Conservation (phyloP, 2,329 filamentous ascomycete genomes). For the Arthrocladium fulminans region DNA sequence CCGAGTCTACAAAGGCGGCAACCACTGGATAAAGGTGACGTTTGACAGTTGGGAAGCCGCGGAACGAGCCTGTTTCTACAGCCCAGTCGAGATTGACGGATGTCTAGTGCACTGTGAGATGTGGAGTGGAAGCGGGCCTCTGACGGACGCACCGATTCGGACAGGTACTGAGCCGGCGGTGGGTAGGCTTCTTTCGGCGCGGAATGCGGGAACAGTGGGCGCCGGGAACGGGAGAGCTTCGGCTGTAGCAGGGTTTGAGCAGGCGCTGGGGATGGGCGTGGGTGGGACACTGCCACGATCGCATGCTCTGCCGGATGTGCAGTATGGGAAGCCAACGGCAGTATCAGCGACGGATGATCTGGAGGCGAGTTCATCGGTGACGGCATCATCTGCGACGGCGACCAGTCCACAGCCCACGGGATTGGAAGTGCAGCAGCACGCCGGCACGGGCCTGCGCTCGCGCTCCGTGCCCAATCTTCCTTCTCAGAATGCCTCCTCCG, state of each 20-base stretch:
- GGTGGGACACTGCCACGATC: conserved; percentile 31
- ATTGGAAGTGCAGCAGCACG: not conserved
- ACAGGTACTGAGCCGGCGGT: conserved; percentile 31
- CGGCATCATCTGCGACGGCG: conserved; percentile 36
- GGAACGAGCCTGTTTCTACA: conserved; percentile 59
- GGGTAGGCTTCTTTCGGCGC: not conserved
- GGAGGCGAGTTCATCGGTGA: conserved; percentile 26
- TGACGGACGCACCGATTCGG: conserved; percentile 55
- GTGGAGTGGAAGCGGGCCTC: conserved; percentile 57
- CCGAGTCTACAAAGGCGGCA: conserved; percentile 70
- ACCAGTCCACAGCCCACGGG: conserved; percentile 21
- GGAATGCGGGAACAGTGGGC: conserved; percentile 23
- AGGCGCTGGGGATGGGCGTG: no score
- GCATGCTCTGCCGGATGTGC: conserved; percentile 26
- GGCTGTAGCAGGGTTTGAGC: conserved; percentile 25
- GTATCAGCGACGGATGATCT: conserved; percentile 15
- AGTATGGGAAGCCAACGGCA: conserved; percentile 28
- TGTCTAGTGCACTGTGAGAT: conserved; percentile 62
- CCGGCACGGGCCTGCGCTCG: conserved; percentile 13
- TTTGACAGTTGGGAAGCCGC: conserved; percentile 67
- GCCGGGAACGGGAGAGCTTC: conserved; percentile 26
- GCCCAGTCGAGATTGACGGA: conserved; percentile 63
- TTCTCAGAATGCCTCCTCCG: conserved; percentile 15
- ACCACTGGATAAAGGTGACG: conserved; percentile 86
- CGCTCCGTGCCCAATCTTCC: conserved; percentile 20